These are phyloP conservation scores for Venturia aucupariae DNA, from an alignment of 2,329 filamentous ascomycete genomes.

Conservation along the genomic window DNA sequence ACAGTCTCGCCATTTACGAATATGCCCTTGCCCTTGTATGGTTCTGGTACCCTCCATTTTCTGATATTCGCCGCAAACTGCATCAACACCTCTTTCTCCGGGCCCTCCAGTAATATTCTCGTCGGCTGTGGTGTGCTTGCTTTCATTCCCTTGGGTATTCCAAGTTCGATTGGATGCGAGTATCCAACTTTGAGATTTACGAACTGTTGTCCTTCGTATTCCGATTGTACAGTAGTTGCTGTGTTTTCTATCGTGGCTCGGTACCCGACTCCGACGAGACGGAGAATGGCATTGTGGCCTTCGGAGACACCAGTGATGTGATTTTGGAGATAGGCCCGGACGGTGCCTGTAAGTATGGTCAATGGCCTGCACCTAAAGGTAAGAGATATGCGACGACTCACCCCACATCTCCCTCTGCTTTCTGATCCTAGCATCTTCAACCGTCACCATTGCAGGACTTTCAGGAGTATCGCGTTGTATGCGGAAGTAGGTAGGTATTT, in stretches of 20 bases:
- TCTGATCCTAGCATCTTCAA: conserved; percentile 59
- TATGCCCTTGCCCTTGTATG: conserved; percentile 99
- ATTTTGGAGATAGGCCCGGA: conserved; percentile 80
- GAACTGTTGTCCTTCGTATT: conserved; percentile 77
- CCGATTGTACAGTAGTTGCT: conserved; percentile 54
- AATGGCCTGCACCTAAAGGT: neutral
- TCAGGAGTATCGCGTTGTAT: conserved; percentile 57
- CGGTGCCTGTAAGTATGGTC: conserved; percentile 54
- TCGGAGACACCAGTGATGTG: conserved; percentile 91
- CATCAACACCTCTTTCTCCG: conserved; percentile 78
- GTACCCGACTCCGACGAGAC: conserved; percentile 92
- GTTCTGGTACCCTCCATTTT: conserved; percentile 83
- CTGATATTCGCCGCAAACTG: conserved; percentile 84
- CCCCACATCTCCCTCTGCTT: conserved; percentile 95
- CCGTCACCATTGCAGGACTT: conserved; percentile 56
- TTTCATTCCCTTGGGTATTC: conserved; percentile 70
- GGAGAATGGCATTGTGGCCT: conserved; percentile 87
- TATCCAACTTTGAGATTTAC: conserved; percentile 92
- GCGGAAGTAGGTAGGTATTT: conserved; percentile 69
- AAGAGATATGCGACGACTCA: conserved; percentile 34
- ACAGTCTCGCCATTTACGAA: conserved; percentile 98
- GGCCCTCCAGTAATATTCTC: conserved; percentile 79
- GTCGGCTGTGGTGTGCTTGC: conserved; percentile 87
- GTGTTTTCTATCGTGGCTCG: conserved; percentile 75
- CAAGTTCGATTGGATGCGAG: conserved; percentile 88